Percentiles rank a stretch among this genome's conserved stretches.
phyloP scores from a whole-genome alignment of 805 yeast genomes.

The Sugiyamaella smithiae region DNA sequence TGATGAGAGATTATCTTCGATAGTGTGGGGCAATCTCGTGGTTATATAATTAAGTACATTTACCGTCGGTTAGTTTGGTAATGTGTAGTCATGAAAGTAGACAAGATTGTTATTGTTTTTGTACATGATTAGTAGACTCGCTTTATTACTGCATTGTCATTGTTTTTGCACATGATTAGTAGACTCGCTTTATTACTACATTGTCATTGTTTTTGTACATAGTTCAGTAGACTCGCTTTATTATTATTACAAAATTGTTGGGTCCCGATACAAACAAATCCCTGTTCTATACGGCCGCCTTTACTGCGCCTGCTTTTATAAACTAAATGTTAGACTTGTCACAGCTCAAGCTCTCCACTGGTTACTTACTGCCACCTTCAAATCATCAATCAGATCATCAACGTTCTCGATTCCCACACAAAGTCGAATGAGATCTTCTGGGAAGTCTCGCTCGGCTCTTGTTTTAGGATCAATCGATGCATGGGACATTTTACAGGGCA shows the following conservation, averaged over 20 bases:
- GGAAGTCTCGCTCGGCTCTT: conserved; percentile 83
- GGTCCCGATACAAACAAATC: no score
- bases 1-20: conserved; percentile 80
- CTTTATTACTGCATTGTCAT: no score
- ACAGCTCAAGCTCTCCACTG: no score
- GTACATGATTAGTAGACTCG: no score
- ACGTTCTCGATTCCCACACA: conserved; percentile 89
- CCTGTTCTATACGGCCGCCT: conserved; percentile 3
- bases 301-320: conserved; percentile 21
- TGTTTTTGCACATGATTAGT: no score
- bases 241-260: no score
- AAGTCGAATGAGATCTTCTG: conserved; percentile 85
- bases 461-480: conserved; percentile 91
- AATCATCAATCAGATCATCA: conserved; percentile 78
- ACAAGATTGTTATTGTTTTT: background rate
- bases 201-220: no score
- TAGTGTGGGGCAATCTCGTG: conserved; percentile 16
- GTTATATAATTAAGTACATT: no score
- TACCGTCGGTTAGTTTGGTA: no score
- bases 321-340: no score
- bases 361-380: conserved; percentile 61
- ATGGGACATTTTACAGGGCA: conserved; percentile 96
- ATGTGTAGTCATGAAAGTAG: background rate
- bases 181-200: no score
- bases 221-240: no score